phyloP scores from a whole-genome alignment of 352 stramenopile genomes.

The Thraustochytrium sp. region DNA sequence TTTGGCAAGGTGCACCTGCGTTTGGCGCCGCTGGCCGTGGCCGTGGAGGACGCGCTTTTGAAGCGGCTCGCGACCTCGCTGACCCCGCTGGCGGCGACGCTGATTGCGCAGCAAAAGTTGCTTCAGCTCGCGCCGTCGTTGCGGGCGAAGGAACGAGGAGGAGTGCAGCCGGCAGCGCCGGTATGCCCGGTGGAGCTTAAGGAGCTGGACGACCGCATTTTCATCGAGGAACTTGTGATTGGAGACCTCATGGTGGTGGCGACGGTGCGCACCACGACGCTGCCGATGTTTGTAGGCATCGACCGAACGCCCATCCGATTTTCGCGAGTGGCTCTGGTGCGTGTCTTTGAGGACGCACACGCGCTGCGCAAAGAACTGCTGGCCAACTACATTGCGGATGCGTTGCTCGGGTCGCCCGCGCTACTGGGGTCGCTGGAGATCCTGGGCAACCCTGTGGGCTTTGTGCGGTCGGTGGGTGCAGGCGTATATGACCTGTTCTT shows the following conservation, averaged over 20 bases:
- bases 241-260: not conserved
- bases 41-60: slow-evolving; percentile 14
- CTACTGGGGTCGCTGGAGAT: slow-evolving; percentile 34
- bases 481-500: slow-evolving; percentile 38
- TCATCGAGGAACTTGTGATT: not conserved
- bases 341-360: not conserved
- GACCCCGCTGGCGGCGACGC: slow-evolving; percentile 16
- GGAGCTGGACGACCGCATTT: slow-evolving; percentile 22
- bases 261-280: slow-evolving; percentile 8
- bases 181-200: not conserved
- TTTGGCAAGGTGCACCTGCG: slow-evolving; percentile 4
- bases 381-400: slow-evolving; percentile 38
- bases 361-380: slow-evolving; percentile 6
- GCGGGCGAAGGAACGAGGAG: not conserved
- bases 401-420: slow-evolving; percentile 17
- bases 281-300: slow-evolving; percentile 40
- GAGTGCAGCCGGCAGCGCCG: no score
- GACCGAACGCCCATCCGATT: slow-evolving; percentile 16
- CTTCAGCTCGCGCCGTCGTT: no score
- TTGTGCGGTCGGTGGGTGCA: slow-evolving; percentile 4
- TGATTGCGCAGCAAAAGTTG: slow-evolving; percentile 28
- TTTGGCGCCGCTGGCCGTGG: not conserved
- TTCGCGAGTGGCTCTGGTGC: not conserved
- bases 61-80: not conserved
- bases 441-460: slow-evolving; percentile 18